These are phyloP conservation scores for Pseudomicrostroma phylloplanum DNA, from an alignment of 1,284 basidiomycete genomes.

Conservation along the genomic window DNA sequence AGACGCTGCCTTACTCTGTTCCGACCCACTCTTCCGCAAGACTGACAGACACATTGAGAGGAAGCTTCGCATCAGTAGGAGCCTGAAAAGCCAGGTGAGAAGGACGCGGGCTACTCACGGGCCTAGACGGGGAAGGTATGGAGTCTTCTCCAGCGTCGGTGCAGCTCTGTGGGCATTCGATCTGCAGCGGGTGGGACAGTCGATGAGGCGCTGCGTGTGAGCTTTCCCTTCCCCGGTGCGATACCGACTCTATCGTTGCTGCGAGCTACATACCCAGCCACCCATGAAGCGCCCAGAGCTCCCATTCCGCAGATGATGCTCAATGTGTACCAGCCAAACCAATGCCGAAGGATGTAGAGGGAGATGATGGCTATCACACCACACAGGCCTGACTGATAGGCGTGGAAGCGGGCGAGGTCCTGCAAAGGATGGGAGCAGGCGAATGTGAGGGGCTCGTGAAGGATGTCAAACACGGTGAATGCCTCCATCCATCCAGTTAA, in stretches of 20 bases:
- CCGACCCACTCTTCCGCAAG: conserved; percentile 6
- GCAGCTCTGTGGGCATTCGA: neutral
- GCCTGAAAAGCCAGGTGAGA: neutral
- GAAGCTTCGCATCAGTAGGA: neutral
- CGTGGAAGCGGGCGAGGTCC: conserved; percentile 41
- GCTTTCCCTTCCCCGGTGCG: neutral
- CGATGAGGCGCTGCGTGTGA: neutral
- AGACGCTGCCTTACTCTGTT: neutral
- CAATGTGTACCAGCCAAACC: conserved; percentile 36
- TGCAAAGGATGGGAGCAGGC: conserved; percentile 2
- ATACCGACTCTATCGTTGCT: conserved; percentile 14
- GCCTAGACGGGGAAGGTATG: neutral
- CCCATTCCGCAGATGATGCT: conserved; percentile 38
- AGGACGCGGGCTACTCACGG: neutral
- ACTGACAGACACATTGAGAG: neutral
- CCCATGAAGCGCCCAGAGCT: conserved; percentile 40
- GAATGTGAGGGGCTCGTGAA: neutral
- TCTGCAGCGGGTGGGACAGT: neutral
- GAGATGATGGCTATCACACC: conserved; percentile 26
- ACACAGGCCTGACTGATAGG: conserved; percentile 36
- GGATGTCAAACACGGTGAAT: neutral
- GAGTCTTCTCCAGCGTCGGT: neutral
- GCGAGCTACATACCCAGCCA: conserved; percentile 25
- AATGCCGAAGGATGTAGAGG: conserved; percentile 29
- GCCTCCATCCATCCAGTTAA: neutral